Evolutionary conservation across 2,329 filamentous ascomycete species (phyloP).

Genomic region (Aspergillus alliaceus): DNA sequence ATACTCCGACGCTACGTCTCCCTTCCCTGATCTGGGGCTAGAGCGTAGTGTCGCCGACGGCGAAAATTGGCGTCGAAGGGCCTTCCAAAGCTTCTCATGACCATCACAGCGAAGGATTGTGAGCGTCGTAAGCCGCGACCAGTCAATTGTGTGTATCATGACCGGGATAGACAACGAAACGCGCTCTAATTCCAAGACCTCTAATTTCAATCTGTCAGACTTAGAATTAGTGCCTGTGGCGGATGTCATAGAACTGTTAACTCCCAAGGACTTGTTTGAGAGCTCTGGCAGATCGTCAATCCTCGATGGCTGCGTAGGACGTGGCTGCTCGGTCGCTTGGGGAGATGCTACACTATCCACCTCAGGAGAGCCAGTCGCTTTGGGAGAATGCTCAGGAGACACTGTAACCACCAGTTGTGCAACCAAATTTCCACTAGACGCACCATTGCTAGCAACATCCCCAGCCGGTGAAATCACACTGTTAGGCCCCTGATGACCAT

Average conservation of each 20-base stretch:
- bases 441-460: background rate
- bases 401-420: background rate
- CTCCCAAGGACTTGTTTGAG: background rate
- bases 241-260: background rate
- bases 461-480: background rate
- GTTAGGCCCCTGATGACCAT: background rate
- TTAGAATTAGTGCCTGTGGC: background rate
- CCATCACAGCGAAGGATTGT: constrained; percentile 73
- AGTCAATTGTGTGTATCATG: constrained; percentile 71
- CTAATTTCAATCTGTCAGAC: constrained; percentile 59
- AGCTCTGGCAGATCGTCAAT: constrained; percentile 8
- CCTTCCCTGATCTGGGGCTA: constrained; percentile 9
- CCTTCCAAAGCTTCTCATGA: constrained; percentile 74
- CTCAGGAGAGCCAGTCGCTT: background rate
- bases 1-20: constrained; percentile 48
- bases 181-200: constrained; percentile 72
- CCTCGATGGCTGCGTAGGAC: background rate
- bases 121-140: constrained; percentile 68
- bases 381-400: background rate
- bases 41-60: constrained; percentile 35
- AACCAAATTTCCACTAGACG: background rate
- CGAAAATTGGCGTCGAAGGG: constrained; percentile 63
- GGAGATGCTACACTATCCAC: background rate
- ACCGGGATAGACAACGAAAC: constrained; percentile 71
- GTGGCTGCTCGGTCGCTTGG: background rate